These are phyloP conservation scores for Cystofilobasidium macerans DNA, from an alignment of 768 basidiomycete species.

Conservation along the genomic window DNA sequence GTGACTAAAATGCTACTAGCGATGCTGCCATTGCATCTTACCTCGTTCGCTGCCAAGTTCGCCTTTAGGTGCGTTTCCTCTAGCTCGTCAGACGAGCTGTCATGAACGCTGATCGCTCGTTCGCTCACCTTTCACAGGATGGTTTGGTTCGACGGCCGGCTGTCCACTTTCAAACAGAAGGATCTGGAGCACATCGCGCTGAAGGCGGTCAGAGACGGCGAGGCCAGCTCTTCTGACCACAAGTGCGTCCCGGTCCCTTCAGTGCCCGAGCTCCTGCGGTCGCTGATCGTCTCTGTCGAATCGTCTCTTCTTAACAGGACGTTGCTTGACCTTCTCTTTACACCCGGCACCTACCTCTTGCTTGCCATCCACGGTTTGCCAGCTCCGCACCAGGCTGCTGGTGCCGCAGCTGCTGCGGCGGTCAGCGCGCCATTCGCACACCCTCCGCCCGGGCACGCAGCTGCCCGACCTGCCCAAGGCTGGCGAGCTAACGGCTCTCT, in stretches of 20 bases:
- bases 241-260: background rate
- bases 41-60: background rate
- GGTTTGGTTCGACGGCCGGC: background rate
- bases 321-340: background rate
- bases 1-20: background rate
- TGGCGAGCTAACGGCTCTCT: background rate
- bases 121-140: background rate
- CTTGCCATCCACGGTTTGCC: background rate
- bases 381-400: background rate
- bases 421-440: background rate
- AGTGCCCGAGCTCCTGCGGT: background rate
- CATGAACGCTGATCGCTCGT: background rate
- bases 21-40: background rate
- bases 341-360: slow-evolving; percentile 4
- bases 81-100: background rate
- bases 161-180: background rate
- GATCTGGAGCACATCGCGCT: background rate
- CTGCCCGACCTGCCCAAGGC: background rate
- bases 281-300: background rate
- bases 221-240: background rate
- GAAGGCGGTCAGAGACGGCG: background rate
- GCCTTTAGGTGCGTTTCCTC: background rate
- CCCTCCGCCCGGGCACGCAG: background rate
- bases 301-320: background rate
- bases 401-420: no score